Evolutionary conservation across 1,284 basidiomycete species (phyloP).

Genomic region (Ganoderma sinense): DNA sequence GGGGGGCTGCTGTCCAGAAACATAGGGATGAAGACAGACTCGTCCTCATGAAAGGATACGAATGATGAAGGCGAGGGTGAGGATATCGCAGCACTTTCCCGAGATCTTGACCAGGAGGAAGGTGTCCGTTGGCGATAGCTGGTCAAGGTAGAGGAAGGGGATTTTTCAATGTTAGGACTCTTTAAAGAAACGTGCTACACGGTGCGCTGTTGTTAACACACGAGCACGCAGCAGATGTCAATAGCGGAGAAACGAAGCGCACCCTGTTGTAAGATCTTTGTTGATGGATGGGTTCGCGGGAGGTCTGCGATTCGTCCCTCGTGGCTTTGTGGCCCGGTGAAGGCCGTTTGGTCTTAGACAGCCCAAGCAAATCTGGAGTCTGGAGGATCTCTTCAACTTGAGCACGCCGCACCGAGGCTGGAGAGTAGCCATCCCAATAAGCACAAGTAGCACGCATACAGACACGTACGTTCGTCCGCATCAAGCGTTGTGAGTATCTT

Average conservation of each 20-base stretch:
- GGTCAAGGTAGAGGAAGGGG: neutral
- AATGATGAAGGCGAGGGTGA: neutral
- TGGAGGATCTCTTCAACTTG: slow-evolving; percentile 21
- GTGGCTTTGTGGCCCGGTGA: too few species aligned
- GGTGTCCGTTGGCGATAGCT: neutral
- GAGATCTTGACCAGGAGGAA: neutral
- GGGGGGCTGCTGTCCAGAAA: slow-evolving; percentile 33
- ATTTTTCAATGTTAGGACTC: neutral
- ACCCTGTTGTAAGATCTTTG: neutral
- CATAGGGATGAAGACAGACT: slow-evolving; percentile 35
- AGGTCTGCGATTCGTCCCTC: neutral
- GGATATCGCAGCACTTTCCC: neutral
- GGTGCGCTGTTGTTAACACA: neutral
- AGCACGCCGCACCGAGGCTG: slow-evolving; percentile 38
- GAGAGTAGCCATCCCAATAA: neutral
- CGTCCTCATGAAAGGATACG: slow-evolving; percentile 2
- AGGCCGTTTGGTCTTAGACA: neutral
- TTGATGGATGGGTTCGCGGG: too few species aligned
- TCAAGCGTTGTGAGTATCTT: slow-evolving; percentile 35
- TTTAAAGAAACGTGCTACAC: neutral
- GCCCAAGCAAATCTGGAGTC: slow-evolving; percentile 25
- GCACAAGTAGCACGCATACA: slow-evolving; percentile 4
- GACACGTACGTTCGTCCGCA: slow-evolving; percentile 35
- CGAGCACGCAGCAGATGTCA: neutral
- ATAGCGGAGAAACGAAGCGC: neutral